Percentiles rank a stretch among this genome's conserved stretches.
These are phyloP conservation scores for Leccinum incarnatum DNA, from an alignment of 768 basidiomycete species.

Conservation along the genomic window DNA sequence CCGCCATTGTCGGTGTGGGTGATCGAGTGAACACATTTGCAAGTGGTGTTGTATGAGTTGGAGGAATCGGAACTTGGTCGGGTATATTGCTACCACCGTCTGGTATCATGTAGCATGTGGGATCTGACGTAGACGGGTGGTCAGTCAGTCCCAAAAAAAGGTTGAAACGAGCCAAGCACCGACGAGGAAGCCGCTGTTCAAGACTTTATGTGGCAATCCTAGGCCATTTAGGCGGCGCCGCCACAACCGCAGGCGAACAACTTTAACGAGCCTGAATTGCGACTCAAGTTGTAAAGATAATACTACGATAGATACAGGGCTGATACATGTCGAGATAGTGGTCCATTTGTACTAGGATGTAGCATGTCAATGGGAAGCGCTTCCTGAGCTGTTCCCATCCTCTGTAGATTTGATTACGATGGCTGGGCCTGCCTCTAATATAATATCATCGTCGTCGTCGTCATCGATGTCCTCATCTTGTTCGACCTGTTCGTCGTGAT, in stretches of 20 bases:
- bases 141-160: neutral
- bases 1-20: slow-evolving; percentile 11
- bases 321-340: slow-evolving; percentile 18
- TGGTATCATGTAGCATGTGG: slow-evolving; percentile 33
- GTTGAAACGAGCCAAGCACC: neutral
- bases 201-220: neutral
- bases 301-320: neutral
- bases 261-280: neutral
- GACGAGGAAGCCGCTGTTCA: neutral
- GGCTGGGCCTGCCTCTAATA: slow-evolving; percentile 74
- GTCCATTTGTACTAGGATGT: slow-evolving; percentile 8
- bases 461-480: slow-evolving; percentile 64
- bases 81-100: slow-evolving; percentile 10
- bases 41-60: slow-evolving; percentile 8
- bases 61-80: slow-evolving; percentile 7
- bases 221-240: neutral
- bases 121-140: neutral
- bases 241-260: slow-evolving; percentile 1
- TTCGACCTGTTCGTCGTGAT: slow-evolving; percentile 42
- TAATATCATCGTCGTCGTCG: slow-evolving; percentile 60
- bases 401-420: slow-evolving; percentile 39
- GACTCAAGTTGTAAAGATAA: neutral
- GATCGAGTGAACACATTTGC: slow-evolving; percentile 19
- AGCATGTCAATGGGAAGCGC: slow-evolving; percentile 15
- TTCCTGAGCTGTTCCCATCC: slow-evolving; percentile 26